phyloP scores from a whole-genome alignment of 768 basidiomycete species.

The Rhizopogon vesiculosus region DNA sequence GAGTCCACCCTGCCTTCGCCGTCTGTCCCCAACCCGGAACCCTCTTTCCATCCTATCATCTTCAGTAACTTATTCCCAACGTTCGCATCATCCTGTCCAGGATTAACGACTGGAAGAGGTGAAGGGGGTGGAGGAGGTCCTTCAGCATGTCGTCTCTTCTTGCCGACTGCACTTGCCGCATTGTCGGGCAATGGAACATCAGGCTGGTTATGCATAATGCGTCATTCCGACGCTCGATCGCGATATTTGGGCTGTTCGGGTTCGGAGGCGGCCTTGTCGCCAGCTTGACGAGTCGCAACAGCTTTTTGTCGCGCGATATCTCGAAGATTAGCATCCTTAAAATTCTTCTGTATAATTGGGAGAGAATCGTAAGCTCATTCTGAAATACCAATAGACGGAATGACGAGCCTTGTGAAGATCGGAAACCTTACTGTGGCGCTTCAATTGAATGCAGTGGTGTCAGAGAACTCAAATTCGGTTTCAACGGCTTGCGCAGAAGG shows the following conservation, averaged over 20 bases:
- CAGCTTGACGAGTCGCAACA: constrained; percentile 35
- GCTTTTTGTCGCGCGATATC: constrained; percentile 73
- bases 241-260: constrained; percentile 79
- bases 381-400: constrained; percentile 28
- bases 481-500: constrained; percentile 41
- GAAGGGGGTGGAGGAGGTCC: constrained; percentile 57
- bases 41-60: constrained; percentile 98
- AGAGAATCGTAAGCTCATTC: constrained; percentile 27
- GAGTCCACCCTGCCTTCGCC: constrained; percentile 88
- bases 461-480: constrained; percentile 78
- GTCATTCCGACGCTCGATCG: constrained; percentile 90
- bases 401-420: constrained; percentile 87
- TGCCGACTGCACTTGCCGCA: constrained; percentile 27
- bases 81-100: constrained; percentile 78
- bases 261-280: constrained; percentile 10
- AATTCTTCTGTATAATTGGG: constrained; percentile 66
- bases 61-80: constrained; percentile 90
- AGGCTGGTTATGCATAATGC: constrained; percentile 89
- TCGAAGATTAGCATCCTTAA: constrained; percentile 64
- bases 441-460: constrained; percentile 67
- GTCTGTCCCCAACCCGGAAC: constrained; percentile 76
- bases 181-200: constrained; percentile 69
- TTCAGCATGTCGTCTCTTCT: constrained; percentile 44
- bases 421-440: constrained; percentile 89
- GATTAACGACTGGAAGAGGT: constrained; percentile 60